A percentile compares a stretch with the other conserved stretches of the same genome.
Conservation (phyloP, 495 filamentous ascomycete species). For the Lindgomyces ingoldianus region DNA sequence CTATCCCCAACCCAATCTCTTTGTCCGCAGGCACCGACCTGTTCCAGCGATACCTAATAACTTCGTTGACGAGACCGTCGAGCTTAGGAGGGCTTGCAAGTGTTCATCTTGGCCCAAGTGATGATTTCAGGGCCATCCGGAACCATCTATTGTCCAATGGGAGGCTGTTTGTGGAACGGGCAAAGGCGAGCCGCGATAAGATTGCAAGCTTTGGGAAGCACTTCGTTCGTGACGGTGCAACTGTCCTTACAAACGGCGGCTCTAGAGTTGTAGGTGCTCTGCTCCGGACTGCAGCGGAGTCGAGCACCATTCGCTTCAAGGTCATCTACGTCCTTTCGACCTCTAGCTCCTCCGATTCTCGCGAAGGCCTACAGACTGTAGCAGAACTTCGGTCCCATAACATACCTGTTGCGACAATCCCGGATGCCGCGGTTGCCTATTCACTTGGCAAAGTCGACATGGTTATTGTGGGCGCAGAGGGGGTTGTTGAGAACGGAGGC, state of each 20-base stretch:
- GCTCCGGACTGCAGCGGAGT: conserved; percentile 70
- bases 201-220: conserved; percentile 77
- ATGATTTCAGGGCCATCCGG: conserved; percentile 78
- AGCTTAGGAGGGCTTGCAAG: neutral
- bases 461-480: conserved; percentile 90
- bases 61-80: conserved; percentile 60
- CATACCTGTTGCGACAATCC: conserved; percentile 81
- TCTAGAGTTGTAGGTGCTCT: conserved; percentile 79
- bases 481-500: conserved; percentile 90
- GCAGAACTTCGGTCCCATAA: conserved; percentile 68
- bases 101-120: conserved; percentile 49
- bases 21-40: conserved; percentile 92
- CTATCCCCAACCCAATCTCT: conserved; percentile 83
- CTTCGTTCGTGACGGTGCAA: conserved; percentile 73
- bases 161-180: conserved; percentile 78
- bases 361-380: conserved; percentile 64
- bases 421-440: conserved; percentile 78
- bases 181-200: conserved; percentile 78
- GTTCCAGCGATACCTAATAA: conserved; percentile 90
- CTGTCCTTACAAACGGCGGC: conserved; percentile 84
- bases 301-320: conserved; percentile 66
- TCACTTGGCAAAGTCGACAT: conserved; percentile 78
- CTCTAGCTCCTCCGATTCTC: conserved; percentile 41
- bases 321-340: conserved; percentile 74
- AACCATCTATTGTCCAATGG: conserved; percentile 81